phyloP scores from a whole-genome alignment of 495 filamentous ascomycete genomes.

The Tuber brumale region DNA sequence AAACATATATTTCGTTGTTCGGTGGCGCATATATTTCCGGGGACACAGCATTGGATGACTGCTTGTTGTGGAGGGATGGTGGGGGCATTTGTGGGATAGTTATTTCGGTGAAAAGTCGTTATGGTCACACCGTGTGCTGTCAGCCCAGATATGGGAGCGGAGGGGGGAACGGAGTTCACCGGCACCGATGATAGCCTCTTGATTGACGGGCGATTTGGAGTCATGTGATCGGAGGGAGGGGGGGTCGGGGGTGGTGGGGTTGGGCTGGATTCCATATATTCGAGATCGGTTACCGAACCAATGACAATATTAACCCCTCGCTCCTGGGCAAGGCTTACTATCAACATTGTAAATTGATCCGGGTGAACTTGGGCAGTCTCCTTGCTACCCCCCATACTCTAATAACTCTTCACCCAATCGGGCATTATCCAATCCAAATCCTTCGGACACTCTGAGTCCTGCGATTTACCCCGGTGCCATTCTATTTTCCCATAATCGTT shows the following conservation, averaged over 20 bases:
- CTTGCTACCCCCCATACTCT: constrained; percentile 68
- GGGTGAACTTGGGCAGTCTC: constrained; percentile 92
- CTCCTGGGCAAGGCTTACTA: constrained; percentile 70
- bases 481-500: constrained; percentile 44
- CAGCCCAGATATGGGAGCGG: constrained; percentile 69
- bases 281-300: constrained; percentile 58
- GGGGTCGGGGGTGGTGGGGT: constrained; percentile 25
- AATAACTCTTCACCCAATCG: constrained; percentile 61
- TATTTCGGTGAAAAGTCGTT: constrained; percentile 76
- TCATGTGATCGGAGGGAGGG: constrained; percentile 17
- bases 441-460: constrained; percentile 55
- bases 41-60: constrained; percentile 46
- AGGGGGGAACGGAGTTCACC: constrained; percentile 23
- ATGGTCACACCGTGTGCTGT: constrained; percentile 90
- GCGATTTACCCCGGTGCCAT: constrained; percentile 43
- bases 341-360: constrained; percentile 80
- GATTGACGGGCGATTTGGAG: constrained; percentile 25
- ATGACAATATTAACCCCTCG: too few relatives aligned
- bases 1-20: constrained; percentile 83
- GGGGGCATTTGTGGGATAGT: too few relatives aligned
- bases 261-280: constrained; percentile 46
- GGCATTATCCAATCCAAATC: constrained; percentile 83
- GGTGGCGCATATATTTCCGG: constrained; percentile 94
- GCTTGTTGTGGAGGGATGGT: constrained; percentile 39
- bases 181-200: constrained; percentile 32